Percentiles rank a stretch among this genome's conserved stretches.
phyloP scores from a whole-genome alignment of 129 eudicot genomes.

The Solidago caesia region DNA sequence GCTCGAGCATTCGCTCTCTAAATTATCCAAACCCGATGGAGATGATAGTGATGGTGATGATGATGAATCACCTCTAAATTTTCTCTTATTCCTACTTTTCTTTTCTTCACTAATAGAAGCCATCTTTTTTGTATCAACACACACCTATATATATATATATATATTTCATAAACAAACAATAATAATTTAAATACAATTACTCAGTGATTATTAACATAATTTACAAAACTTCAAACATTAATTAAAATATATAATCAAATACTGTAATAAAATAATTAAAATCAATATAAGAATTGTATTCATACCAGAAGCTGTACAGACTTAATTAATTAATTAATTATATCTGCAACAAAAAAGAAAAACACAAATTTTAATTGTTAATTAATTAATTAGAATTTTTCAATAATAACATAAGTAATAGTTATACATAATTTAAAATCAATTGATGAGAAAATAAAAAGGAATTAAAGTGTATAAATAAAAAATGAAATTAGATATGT shows the following conservation, averaged over 20 bases:
- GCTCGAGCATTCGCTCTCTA: slow-evolving; percentile 29
- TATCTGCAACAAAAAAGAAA: slow-evolving; percentile 32
- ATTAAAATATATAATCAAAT: too few species aligned
- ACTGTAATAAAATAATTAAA: too few species aligned
- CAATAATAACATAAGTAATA: too few species aligned
- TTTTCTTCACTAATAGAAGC: slow-evolving; percentile 77
- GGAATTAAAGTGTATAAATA: background rate
- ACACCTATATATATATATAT: slow-evolving; percentile 33
- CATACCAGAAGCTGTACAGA: slow-evolving; percentile 42
- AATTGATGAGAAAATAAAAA: slow-evolving; percentile 31
- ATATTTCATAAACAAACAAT: slow-evolving; percentile 11
- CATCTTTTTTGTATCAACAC: slow-evolving; percentile 31
- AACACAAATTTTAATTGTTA: slow-evolving; percentile 18
- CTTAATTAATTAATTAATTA: slow-evolving; percentile 22
- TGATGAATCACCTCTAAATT: slow-evolving; percentile 75
- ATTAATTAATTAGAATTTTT: background rate
- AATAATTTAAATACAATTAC: background rate
- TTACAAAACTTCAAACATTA: too few species aligned
- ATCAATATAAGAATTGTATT: slow-evolving; percentile 12
- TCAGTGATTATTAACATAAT: too few species aligned
- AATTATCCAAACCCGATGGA: slow-evolving; percentile 10
- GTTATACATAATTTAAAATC: background rate
- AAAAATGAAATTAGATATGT: background rate
- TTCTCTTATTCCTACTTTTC: slow-evolving; percentile 85
- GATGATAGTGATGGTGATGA: slow-evolving; percentile 46